Evolutionary conservation across 2,329 filamentous ascomycete genomes (phyloP).

Genomic region (Hortaea sp.): DNA sequence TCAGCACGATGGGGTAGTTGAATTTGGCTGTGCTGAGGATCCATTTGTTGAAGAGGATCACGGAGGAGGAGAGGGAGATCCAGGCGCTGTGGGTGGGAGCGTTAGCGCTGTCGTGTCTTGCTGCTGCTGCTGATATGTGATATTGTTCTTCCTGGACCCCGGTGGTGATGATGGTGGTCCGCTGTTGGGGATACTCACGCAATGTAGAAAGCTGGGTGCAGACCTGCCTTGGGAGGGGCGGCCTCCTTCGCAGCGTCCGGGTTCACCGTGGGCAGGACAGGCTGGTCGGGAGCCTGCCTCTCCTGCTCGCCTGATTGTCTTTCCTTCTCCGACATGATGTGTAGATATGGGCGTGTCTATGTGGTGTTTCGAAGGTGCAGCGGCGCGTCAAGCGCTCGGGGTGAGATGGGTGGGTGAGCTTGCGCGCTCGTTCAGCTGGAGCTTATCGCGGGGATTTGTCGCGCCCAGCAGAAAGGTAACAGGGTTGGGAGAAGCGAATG

Average conservation of each 20-base stretch:
- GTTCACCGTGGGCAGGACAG: conserved; percentile 71
- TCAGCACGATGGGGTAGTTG: conserved; percentile 65
- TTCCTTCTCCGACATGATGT: conserved; percentile 67
- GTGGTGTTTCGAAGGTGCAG: too few relatives aligned
- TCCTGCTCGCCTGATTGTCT: conserved; percentile 70
- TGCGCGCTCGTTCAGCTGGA: too few relatives aligned
- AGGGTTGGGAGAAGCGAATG: too few relatives aligned
- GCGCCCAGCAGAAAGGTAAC: too few relatives aligned
- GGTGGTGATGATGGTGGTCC: neutral
- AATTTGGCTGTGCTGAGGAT: conserved; percentile 80
- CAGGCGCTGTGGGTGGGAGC: conserved; percentile 52
- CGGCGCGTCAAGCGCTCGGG: too few relatives aligned
- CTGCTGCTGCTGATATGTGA: neutral
- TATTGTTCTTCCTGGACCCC: neutral
- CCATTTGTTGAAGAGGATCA: conserved; percentile 99
- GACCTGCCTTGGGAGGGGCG: conserved; percentile 50
- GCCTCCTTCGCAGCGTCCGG: conserved; percentile 58
- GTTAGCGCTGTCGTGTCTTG: neutral
- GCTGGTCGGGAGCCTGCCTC: conserved; percentile 41
- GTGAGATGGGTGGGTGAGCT: too few relatives aligned
- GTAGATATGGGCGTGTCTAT: too few relatives aligned
- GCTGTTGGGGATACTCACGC: conserved; percentile 34
- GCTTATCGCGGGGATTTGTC: too few relatives aligned
- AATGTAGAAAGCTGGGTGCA: conserved; percentile 84
- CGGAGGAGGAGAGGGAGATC: conserved; percentile 85